Percentiles rank a stretch among this genome's conserved stretches.
Conservation (phyloP, 306 rosid genomes). For the Dalbergia oliveri region DNA sequence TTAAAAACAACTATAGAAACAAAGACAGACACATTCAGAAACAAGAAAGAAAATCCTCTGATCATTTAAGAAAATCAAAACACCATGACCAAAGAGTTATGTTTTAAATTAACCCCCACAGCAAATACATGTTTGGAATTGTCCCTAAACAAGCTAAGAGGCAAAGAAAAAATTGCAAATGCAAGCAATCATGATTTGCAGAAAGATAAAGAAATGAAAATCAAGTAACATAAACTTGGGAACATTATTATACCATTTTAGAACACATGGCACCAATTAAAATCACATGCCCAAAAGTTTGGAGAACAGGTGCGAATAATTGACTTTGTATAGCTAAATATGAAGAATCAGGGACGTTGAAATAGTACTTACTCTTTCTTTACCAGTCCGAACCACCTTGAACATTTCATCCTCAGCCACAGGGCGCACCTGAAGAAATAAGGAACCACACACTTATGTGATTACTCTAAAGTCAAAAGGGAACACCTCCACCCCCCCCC, state of each 20-base stretch:
- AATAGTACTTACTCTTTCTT: conserved; percentile 76
- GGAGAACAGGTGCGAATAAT: not conserved
- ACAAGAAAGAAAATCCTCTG: conserved; percentile 10
- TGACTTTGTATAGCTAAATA: not conserved
- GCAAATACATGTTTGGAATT: not conserved
- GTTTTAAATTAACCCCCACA: not conserved
- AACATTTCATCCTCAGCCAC: conserved; percentile 98
- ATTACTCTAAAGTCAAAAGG: not conserved
- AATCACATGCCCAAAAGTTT: not conserved
- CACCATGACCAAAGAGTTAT: not conserved
- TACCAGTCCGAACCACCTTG: conserved; percentile 87
- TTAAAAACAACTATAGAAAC: not conserved
- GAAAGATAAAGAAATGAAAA: not conserved
- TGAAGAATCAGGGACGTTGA: not conserved
- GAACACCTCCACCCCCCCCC: no score
- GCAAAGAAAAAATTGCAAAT: not conserved
- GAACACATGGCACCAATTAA: not conserved
- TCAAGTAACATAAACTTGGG: not conserved
- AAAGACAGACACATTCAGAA: not conserved
- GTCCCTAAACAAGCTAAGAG: conserved; percentile 4
- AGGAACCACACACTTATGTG: conserved; percentile 6
- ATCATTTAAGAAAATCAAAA: conserved; percentile 13
- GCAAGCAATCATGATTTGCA: not conserved
- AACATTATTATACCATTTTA: not conserved
- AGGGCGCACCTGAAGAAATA: conserved; percentile 78